Conservation (phyloP, 129 eudicot genomes). For the Sambucus nigra region DNA sequence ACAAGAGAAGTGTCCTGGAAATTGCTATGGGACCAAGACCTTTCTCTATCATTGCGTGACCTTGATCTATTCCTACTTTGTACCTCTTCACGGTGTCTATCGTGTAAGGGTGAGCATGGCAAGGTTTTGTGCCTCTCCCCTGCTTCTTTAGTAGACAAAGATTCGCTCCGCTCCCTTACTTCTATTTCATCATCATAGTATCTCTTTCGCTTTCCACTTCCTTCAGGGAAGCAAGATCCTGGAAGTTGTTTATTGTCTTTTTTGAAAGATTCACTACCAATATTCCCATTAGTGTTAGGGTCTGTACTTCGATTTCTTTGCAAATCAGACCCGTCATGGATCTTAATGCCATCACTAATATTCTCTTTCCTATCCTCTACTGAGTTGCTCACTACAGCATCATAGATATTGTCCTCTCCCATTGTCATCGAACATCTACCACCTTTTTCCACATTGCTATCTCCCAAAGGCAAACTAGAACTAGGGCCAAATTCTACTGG, state of each 20-base stretch:
- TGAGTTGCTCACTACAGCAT: not conserved
- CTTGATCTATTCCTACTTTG: constrained; percentile 28
- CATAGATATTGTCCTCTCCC: constrained; percentile 5
- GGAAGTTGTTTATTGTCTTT: constrained; percentile 1
- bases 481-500: constrained; percentile 6
- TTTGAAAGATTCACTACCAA: not conserved
- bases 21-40: constrained; percentile 53
- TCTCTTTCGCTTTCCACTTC: constrained; percentile 13
- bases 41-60: constrained; percentile 30
- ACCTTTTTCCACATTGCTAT: constrained; percentile 16
- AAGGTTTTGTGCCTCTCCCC: constrained; percentile 15
- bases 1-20: constrained; percentile 34
- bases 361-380: not conserved
- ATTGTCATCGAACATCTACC: constrained; percentile 2
- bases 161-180: constrained; percentile 16
- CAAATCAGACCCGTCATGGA: constrained; percentile 12
- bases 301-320: constrained; percentile 19
- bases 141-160: constrained; percentile 17
- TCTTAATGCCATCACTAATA: constrained; percentile 11
- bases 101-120: constrained; percentile 21
- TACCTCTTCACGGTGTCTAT: constrained; percentile 28
- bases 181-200: constrained; percentile 28
- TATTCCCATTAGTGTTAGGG: constrained; percentile 25
- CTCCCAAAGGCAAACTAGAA: constrained; percentile 7
- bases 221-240: constrained; percentile 16